Evolutionary conservation across 805 yeast genomes (phyloP), one percentile per base, ranked within the genome.

Genomic region (Candida awuae): DNA sequence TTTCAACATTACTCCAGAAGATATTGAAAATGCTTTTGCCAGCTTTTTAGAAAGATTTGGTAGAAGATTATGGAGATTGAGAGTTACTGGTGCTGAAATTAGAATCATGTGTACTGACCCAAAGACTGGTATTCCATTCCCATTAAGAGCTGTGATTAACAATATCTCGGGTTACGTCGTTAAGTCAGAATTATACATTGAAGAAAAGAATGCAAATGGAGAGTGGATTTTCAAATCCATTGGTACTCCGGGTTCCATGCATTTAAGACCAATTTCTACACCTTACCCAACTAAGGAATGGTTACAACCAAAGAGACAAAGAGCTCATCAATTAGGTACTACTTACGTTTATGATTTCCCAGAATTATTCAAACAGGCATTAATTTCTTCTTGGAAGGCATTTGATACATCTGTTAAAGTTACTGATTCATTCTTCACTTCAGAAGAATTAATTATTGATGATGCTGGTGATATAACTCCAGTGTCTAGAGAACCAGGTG

Each of bases 331-430:
- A 54, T 83, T 92, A 88, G 98, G 98, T 48, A 92, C 99, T 15
- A 88, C 98, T 9, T 92, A 86, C 58, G 96, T 86, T 36, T 92
- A 94, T 57, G 99, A 92, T 65, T 94, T 92, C 92, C 98, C 99
- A 38, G 98, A 92, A 61, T 68, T 92, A 55, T 92, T 94, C 82
- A 84, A 88, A 55, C 97, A 92, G 68, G 94, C 96, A 28, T 73
- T 84, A 28, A 62, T 76, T 40, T 71, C 88, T 16, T 82, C 79
- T 63, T 92, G 99, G 99, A 80, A 80, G 61, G 74, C 73, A 45
- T 61, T 63, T 49, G 70, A 77, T 31, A 67, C 77, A 41, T 61
- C 62, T 39, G 62, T 70, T 34, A 78, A 77, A 49, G 44, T 77
- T 46, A 88, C 88, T 31, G 85, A 80, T 45, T 92, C 85, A 53